Base-by-base conservation (phyloP, 441 rosid genomes). In the Euphorbia schlechtendalii region DNA sequence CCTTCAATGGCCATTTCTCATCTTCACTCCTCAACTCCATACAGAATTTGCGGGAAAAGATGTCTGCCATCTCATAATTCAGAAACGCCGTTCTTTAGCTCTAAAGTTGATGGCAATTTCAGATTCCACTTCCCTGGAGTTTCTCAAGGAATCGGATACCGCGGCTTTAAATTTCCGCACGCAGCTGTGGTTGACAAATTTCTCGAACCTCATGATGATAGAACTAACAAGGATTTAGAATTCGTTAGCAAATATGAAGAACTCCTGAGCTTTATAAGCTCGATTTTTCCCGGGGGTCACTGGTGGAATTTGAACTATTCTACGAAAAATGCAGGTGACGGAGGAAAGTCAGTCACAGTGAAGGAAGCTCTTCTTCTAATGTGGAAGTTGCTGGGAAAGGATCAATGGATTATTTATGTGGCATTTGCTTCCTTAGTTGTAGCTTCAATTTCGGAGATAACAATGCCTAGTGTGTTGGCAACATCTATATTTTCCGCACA, bases 371-470 rank as follows among this genome's bases (percentile, higher is more conserved):
- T 77, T 51, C 11, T 59, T 56, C 69, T 67, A 75, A 73, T 75
- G 71, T 82, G 82, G 86, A 36, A 45, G 10, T 65, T 79, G 59
- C 71, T 82, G 55, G 78, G 72, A 28, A 63, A 73, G 30, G 82
- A 82, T n/a, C 72, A 72, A 45, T 74, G 80, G 83, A 66, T 82
- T 64, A 24, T 77, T 38, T 72, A 67, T 43, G 52, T 74, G 8
- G 89, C 83, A 0, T 55, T 82, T 32, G 76, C 67, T 58, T 75
- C 81, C 55, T 76, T 82, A 63, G 25, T 60, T n/a, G 45, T 70
- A 28, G 84, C 86, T 25, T 84, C 82, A 46, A 77, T 80, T 65
- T 70, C 89, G 25, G 83, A 82, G 72, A 77, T 84, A 66, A 69
- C 80, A 14, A 78, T 84, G 82, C 89, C 86, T 10, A 67, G 78